Evolutionary conservation across 1,284 basidiomycete species (phyloP), one percentile per base, ranked within the genome.

Genomic region (Calocybe gambosa): DNA sequence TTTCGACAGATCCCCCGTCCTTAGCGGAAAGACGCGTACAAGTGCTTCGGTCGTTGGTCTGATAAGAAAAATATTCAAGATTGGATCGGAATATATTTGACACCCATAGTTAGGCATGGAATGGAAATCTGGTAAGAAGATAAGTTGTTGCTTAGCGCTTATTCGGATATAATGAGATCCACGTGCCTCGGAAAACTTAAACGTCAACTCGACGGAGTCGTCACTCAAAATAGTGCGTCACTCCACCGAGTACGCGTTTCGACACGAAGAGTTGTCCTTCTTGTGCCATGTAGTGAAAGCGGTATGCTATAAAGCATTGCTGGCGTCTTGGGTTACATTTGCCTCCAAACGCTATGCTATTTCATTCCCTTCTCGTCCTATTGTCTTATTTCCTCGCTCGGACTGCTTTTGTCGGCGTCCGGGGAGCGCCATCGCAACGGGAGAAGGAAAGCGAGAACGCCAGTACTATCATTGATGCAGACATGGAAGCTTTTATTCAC

Each of bases 401-500:
- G 34, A 18, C 3, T n/a, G n/a, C 34, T 43, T 10, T 35, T 4
- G 34, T 35, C n/a, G 16, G 42, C 20, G 20, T 28, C 21, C 42
- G 12, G 28, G 23, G 18, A 19, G 34, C n/a, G 1, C 33, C 33
- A 3, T 23, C 29, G 10, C 29, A 28, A 23, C 7, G n/a, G 19
- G 43, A 33, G 13, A n/a, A 5, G 23, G 36, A 23, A 38, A 8
- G 37, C 29, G 43, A 13, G 15, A 39, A 38, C 15, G 35, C 20
- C 21, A 34, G 6, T 4, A 19, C 16, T 5, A 40, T 46, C 23
- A 38, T 49, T 33, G 43, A 49, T 28, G 39, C 23, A 23, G 28
- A 52, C 5, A 50, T 53, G 10, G 56, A 55, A 25, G 31, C 33
- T 5, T 57, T 55, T 26, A 47, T 58, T 31, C 43, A 53, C 23